Base-by-base conservation (phyloP, 2,329 filamentous ascomycete species). In the Neofusicoccum parvum region DNA sequence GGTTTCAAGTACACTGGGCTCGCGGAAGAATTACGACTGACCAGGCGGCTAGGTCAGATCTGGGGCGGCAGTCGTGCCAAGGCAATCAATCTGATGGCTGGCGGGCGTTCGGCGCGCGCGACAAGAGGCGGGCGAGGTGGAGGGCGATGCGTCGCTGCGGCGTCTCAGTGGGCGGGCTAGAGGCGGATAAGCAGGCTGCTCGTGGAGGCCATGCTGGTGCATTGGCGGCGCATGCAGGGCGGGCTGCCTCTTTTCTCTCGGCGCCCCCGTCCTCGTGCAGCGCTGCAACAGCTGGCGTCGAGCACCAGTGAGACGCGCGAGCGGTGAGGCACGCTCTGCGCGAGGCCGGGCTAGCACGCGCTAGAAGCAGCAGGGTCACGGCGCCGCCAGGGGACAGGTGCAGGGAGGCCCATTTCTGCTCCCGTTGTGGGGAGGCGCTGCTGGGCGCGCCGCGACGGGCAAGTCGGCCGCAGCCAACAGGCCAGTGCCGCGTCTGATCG, bases 1-100 rank as follows among this genome's bases (percentile, higher is more conserved):
- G 64, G 64, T 65, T 65, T 65, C 64, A 65, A 45, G 54, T 60
- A 65, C 64, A 65, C 56, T 48, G 32, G 41, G 54, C n/a, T 12
- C 9, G 56, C 56, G 56, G 56, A 60, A 60, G 56, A 60, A 60
- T 60, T 60, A 60, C 56, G 56, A 60, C 56, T 60, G 32, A 11
- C 27, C 12, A 27, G 54, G 54, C 54, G 54, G 54, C 39, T 46
- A 60, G 56, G 56, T 60, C 43, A 60, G 56, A 60, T 60, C 56
- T 46, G 56, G 56, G 56, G 56, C 56, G 43, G 23, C 6, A 11
- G 46, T 27, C 56, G 45, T 32, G 59, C 59, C 59, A 62, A 62
- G 59, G 20, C 59, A 62, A 62, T 62, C 59, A 62, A 62, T 62
- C 59, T 51, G 59, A 62, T 50, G 58, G 58, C 2, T 11, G 56